Base-by-base conservation (phyloP, 148 eudicot genomes). In the Vaccinium vitisidaea region DNA sequence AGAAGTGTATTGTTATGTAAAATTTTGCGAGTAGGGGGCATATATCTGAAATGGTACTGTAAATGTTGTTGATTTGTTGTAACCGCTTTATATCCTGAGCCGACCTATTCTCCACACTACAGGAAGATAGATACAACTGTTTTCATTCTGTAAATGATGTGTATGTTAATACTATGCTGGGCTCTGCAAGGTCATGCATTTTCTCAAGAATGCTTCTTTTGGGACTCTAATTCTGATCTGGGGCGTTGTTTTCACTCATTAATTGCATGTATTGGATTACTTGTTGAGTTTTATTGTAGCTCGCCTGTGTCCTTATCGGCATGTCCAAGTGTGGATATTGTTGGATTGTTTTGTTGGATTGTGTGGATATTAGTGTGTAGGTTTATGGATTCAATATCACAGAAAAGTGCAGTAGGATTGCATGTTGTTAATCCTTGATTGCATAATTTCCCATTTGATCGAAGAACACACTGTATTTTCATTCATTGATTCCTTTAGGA, bases 1-100 rank as follows among this genome's bases (percentile, higher is more conserved):
- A 94, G 13, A 91, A 90, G 85, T 94, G 95, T 78, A 86, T 71
- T 52, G 88, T 95, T 16, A 95, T 95, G 98, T 95, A 89, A 92
- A 84, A 74, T 8, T 73, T 83, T 25, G 36, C 15, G 18, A 65
- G 11, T 10, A 21, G 30, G 32, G 19, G 83, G 76, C 49, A 36
- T 36, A 25, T 4, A 61, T 71, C 8, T 71, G 81, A 75, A 23
- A 18, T 77, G 49, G 79, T 83, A 61, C 49, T 91, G 92, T 90
- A 87, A 89, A 89, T 86, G 83, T 1, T 85, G 83, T 85, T 79
- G 59, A 13, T 83, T 75, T 82, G 43, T 55, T 23, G 67, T 67
- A 54, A 56, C 84, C 46, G 49, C 71, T 25, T 82, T 32, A 6
- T 61, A 30, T 59, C 14, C 54, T 32, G 4, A 70, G 18, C 39